Evolutionary conservation across 805 yeast species (phyloP).

Genomic region (Metahyphopichia silvanorum): DNA sequence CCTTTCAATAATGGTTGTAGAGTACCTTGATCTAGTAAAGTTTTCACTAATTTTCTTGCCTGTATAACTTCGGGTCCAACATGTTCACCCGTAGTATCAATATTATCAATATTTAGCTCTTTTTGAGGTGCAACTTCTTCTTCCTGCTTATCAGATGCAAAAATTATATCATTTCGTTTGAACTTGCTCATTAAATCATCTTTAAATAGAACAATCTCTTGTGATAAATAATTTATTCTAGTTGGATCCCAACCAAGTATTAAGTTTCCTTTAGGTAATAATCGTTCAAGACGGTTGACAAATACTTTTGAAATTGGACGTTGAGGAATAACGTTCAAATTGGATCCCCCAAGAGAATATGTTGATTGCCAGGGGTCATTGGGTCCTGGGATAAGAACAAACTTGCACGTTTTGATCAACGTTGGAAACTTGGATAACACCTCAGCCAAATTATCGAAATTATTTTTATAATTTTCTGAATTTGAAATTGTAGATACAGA

Average conservation of each 20-base stretch:
- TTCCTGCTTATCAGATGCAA: conserved; percentile 38
- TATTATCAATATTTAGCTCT: conserved; percentile 14
- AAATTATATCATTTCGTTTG: conserved; percentile 62
- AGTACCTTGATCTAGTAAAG: conserved; percentile 83
- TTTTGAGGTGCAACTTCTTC: conserved; percentile 24
- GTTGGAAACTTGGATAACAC: conserved; percentile 58
- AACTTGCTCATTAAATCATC: conserved; percentile 73
- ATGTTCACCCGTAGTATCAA: conserved; percentile 13
- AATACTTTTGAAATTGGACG: conserved; percentile 68
- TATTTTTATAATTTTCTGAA: conserved; percentile 55
- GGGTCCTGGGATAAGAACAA: conserved; percentile 81
- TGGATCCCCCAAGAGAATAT: conserved; percentile 53
- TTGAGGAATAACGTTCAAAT: conserved; percentile 52
- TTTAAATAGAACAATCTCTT: conserved; percentile 72
- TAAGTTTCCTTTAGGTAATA: conserved; percentile 28
- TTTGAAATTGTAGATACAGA: conserved; percentile 46
- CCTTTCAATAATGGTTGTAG: conserved; percentile 72
- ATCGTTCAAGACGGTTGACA: conserved; percentile 59
- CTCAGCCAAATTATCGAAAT: conserved; percentile 72
- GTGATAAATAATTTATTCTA: conserved; percentile 73
- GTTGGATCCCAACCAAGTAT: conserved; percentile 68
- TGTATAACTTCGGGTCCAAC: conserved; percentile 48
- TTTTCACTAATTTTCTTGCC: conserved; percentile 70
- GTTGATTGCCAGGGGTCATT: conserved; percentile 92
- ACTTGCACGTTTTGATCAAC: conserved; percentile 49